Conservation (phyloP, 2,329 filamentous ascomycete species). For the Talaromyces sp. region DNA sequence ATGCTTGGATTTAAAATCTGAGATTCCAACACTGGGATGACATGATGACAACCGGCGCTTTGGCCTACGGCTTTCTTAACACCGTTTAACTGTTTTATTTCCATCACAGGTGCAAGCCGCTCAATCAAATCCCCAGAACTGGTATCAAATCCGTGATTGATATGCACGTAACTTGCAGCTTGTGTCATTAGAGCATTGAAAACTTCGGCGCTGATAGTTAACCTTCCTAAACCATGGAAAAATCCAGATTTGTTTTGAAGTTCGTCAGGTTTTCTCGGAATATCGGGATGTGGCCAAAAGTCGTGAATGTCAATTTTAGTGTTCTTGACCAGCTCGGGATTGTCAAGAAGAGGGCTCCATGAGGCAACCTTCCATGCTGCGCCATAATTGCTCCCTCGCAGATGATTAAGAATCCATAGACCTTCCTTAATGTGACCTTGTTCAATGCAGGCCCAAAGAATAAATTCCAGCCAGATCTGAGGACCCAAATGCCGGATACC, state of each 20-base stretch:
- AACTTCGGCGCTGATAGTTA: constrained; percentile 60
- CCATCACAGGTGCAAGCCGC: constrained; percentile 18
- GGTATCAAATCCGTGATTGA: constrained; percentile 44
- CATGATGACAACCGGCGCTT: constrained; percentile 24
- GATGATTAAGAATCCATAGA: constrained; percentile 38
- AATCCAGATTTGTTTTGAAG: constrained; percentile 21
- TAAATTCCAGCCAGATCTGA: constrained; percentile 51
- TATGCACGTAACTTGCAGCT: constrained; percentile 14
- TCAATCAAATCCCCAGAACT: constrained; percentile 22
- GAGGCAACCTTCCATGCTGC: constrained; percentile 43
- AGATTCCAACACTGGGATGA: constrained; percentile 54
- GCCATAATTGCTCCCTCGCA: constrained; percentile 29
- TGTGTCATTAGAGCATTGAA: constrained; percentile 47
- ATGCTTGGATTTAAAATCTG: constrained; percentile 46
- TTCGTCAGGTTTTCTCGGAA: constrained; percentile 16
- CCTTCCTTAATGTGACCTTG: constrained; percentile 45
- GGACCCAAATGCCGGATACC: constrained; percentile 46
- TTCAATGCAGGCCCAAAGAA: constrained; percentile 53
- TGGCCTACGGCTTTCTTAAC: constrained; percentile 21
- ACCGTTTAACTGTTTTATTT: constrained; percentile 22
- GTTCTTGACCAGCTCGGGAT: constrained; percentile 30
- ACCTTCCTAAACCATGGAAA: constrained; percentile 43
- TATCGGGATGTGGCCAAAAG: constrained; percentile 37
- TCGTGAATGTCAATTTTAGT: constrained; percentile 39
- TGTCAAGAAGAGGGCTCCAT: constrained; percentile 37